Evolutionary conservation across 2,329 filamentous ascomycete genomes (phyloP).

Genomic region (Thielaviopsis ethacetica): DNA sequence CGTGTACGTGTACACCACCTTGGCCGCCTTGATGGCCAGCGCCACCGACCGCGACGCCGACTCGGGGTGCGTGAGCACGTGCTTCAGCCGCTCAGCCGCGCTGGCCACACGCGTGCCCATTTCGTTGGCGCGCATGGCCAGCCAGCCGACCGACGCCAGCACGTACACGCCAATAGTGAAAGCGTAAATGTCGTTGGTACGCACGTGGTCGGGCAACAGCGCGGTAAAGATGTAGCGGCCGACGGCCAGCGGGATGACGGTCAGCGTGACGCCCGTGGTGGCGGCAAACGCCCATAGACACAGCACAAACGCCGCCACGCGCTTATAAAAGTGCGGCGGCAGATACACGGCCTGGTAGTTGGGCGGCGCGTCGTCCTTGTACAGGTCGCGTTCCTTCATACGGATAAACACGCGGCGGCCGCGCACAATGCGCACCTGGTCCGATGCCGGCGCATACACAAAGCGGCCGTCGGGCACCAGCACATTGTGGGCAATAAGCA

Average conservation of each 20-base stretch:
- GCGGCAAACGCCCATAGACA: constrained; percentile 91
- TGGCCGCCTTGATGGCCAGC: constrained; percentile 20
- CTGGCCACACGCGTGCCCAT: not conserved
- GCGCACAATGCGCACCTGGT: constrained; percentile 88
- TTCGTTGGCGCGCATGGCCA: constrained; percentile 30
- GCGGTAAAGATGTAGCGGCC: constrained; percentile 63
- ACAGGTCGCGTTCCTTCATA: constrained; percentile 31
- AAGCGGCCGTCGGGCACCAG: constrained; percentile 61
- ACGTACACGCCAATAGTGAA: constrained; percentile 83
- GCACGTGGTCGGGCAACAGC: constrained; percentile 53
- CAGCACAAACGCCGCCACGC: constrained; percentile 73
- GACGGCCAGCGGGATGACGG: constrained; percentile 72
- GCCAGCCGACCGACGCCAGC: constrained; percentile 52
- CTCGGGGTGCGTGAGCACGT: constrained; percentile 14
- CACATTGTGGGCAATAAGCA: constrained; percentile 31
- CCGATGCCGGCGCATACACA: constrained; percentile 83
- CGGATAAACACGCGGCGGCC: constrained; percentile 65
- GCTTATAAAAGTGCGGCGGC: constrained; percentile 65
- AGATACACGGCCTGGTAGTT: constrained; percentile 62
- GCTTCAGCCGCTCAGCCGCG: not conserved
- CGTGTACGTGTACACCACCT: constrained; percentile 57
- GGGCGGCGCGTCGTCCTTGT: constrained; percentile 32
- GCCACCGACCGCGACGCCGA: constrained; percentile 13
- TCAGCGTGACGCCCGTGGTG: constrained; percentile 66
- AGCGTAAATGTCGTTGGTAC: constrained; percentile 89